phyloP scores from a whole-genome alignment of 1,284 basidiomycete species.

The Ganoderma resinaceum region DNA sequence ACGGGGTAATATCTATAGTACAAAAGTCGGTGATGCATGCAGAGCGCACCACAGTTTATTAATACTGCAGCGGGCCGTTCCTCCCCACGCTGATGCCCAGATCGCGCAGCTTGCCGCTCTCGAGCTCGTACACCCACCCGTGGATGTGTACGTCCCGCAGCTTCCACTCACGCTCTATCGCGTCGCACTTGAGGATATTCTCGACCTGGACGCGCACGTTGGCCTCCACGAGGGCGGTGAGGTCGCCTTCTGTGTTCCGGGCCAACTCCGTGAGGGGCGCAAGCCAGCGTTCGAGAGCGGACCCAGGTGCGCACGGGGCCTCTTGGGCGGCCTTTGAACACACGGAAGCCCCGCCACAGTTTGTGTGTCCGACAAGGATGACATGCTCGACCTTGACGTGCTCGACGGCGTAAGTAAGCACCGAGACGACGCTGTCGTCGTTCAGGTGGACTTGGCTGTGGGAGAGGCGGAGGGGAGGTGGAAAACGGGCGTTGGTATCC shows the following conservation, averaged over 20 bases:
- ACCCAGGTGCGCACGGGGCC: constrained; percentile 44
- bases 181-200: constrained; percentile 69
- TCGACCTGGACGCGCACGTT: constrained; percentile 83
- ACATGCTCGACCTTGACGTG: constrained; percentile 86
- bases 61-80: constrained; percentile 16
- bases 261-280: constrained; percentile 70
- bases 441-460: constrained; percentile 79
- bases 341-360: constrained; percentile 81
- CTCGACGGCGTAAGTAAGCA: constrained; percentile 84
- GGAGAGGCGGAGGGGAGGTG: background rate
- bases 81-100: constrained; percentile 52
- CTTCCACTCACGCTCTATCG: constrained; percentile 77
- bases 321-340: constrained; percentile 53
- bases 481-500: background rate
- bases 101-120: constrained; percentile 74
- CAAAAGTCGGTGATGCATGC: background rate
- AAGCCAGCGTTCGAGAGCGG: constrained; percentile 77
- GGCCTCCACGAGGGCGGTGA: constrained; percentile 65
- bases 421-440: constrained; percentile 82
- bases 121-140: constrained; percentile 87
- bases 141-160: constrained; percentile 77
- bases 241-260: constrained; percentile 45
- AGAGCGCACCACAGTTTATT: background rate
- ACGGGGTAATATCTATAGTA: background rate
- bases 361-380: constrained; percentile 82